Evolutionary conservation across 352 stramenopile species (phyloP).

Genomic region (Phytopythium mirpurense): DNA sequence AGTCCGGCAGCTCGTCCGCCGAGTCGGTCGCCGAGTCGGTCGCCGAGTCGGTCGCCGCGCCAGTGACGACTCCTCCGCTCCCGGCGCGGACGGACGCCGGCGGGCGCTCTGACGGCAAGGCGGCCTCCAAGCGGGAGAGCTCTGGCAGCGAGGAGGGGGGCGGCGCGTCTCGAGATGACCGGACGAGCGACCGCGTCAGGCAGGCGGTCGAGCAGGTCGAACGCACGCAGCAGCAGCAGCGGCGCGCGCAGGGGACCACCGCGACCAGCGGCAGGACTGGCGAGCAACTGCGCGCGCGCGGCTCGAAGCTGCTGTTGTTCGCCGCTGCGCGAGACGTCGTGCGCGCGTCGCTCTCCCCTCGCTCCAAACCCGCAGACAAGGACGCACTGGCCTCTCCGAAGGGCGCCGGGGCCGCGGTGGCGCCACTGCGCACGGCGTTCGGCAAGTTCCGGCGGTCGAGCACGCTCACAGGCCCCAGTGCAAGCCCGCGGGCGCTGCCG

Average conservation of each 20-base stretch:
- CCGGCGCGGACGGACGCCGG: background rate
- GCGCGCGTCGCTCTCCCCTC: slow-evolving; percentile 14
- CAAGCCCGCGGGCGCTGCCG: background rate
- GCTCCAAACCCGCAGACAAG: slow-evolving; percentile 13
- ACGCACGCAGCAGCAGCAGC: slow-evolving; percentile 2
- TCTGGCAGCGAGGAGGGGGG: background rate
- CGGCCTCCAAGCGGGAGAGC: background rate
- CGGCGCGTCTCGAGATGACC: background rate
- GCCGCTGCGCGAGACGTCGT: slow-evolving; percentile 22
- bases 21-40: background rate
- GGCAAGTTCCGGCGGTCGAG: slow-evolving; percentile 43
- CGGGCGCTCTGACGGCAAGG: background rate
- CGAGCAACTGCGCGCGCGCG: too few relatives aligned
- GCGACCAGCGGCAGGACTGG: slow-evolving; percentile 5
- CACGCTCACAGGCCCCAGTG: background rate
- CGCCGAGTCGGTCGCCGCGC: background rate
- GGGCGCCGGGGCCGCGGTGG: slow-evolving; percentile 9
- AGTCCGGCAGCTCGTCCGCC: slow-evolving; percentile 1
- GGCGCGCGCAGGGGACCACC: background rate
- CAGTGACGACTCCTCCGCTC: background rate
- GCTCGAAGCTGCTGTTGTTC: slow-evolving; percentile 10
- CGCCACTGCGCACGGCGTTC: slow-evolving; percentile 29
- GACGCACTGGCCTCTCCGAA: background rate
- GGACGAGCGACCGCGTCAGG: background rate
- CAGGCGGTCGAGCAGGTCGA: slow-evolving; percentile 2